phyloP scores from a whole-genome alignment of 2,329 filamentous ascomycete genomes.

The Fusarium succisae region DNA sequence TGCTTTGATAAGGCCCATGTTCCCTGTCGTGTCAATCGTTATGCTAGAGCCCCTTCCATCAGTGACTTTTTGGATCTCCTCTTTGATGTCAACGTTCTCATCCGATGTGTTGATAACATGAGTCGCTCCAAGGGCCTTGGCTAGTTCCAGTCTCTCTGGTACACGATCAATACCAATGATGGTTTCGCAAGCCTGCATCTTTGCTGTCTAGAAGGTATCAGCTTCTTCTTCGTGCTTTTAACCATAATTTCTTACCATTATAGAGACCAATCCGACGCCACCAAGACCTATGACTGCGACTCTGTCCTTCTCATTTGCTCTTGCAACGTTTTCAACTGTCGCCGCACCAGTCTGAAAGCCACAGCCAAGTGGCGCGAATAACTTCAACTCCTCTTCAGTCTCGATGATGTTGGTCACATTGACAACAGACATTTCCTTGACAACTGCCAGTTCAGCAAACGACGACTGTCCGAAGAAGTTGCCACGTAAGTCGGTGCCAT shows the following conservation, averaged over 20 bases:
- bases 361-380: neutral
- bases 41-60: neutral
- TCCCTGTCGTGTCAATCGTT: neutral
- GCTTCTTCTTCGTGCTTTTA: accelerated
- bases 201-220: neutral
- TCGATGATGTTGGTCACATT: neutral
- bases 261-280: neutral
- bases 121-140: neutral
- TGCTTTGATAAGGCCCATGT: neutral
- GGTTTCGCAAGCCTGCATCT: neutral
- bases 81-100: neutral
- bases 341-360: neutral
- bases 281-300: neutral
- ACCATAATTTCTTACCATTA: neutral
- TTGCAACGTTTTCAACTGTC: neutral
- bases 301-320: neutral
- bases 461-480: neutral
- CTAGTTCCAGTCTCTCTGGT: neutral
- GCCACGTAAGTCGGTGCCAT: neutral
- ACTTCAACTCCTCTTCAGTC: neutral
- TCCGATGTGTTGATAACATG: neutral
- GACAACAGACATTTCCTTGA: neutral
- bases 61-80: neutral
- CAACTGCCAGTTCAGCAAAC: neutral
- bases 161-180: neutral